Evolutionary conservation across 495 filamentous ascomycete genomes (phyloP).

Genomic region (Penicillium lividum): DNA sequence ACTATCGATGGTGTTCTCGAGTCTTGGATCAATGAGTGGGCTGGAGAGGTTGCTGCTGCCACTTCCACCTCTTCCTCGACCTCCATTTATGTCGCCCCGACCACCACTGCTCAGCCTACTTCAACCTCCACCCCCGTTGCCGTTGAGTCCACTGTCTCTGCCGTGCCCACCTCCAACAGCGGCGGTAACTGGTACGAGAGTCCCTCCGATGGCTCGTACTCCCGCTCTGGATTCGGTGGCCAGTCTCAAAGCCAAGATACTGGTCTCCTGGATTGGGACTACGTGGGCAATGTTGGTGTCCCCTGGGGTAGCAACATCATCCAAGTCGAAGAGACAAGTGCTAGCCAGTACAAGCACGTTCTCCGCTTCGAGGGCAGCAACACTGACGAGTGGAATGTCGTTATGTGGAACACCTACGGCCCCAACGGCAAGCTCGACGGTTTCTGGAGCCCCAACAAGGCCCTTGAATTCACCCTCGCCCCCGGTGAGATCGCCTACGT

Average conservation of each 20-base stretch:
- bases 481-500: conserved; percentile 44
- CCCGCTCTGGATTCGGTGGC: conserved; percentile 34
- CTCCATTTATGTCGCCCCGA: conserved; percentile 17
- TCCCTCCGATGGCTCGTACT: conserved; percentile 27
- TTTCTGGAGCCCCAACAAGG: conserved; percentile 42
- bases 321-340: conserved; percentile 35
- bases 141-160: conserved; percentile 13
- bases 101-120: conserved; percentile 23
- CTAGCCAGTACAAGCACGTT: conserved; percentile 48
- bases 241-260: conserved; percentile 21
- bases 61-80: conserved; percentile 27
- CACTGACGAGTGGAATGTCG: conserved; percentile 39
- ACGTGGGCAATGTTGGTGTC: conserved; percentile 48
- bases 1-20: conserved; percentile 62
- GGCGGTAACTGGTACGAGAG: conserved; percentile 29
- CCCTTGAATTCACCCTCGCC: conserved; percentile 43
- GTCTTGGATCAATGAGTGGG: conserved; percentile 66
- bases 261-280: conserved; percentile 27
- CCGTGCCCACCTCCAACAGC: conserved; percentile 18
- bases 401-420: conserved; percentile 56
- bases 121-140: conserved; percentile 23
- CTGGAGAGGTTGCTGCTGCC: conserved; percentile 37
- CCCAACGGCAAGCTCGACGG: conserved; percentile 38
- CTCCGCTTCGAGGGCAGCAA: conserved; percentile 45
- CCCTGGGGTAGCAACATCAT: conserved; percentile 59